phyloP scores from a whole-genome alignment of 2,329 filamentous ascomycete genomes.

The Neophaeococcomyces mojaviensis region DNA sequence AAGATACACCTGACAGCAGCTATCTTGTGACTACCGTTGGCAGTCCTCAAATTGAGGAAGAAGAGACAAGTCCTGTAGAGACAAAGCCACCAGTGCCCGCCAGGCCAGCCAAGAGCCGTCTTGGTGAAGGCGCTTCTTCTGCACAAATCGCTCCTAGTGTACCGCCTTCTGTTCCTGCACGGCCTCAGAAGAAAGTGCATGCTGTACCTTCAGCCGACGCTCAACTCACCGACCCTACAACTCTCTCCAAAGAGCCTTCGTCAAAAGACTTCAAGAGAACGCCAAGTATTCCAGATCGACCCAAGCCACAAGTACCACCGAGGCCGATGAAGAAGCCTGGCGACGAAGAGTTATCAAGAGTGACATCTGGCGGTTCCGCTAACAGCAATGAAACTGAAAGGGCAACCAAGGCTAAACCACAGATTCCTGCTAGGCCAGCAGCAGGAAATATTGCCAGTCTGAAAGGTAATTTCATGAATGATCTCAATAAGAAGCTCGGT shows the following conservation, averaged over 20 bases:
- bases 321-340: constrained; percentile 51
- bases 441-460: constrained; percentile 77
- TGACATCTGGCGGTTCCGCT: constrained; percentile 34
- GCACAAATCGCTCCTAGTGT: constrained; percentile 19
- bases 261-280: constrained; percentile 45
- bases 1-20: constrained; percentile 80
- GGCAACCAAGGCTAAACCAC: constrained; percentile 67
- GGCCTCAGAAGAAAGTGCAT: constrained; percentile 28
- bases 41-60: constrained; percentile 43
- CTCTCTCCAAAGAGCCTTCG: constrained; percentile 29
- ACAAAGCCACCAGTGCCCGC: constrained; percentile 27
- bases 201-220: constrained; percentile 27
- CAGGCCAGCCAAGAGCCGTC: constrained; percentile 24
- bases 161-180: constrained; percentile 22
- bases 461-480: constrained; percentile 85
- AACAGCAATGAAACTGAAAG: constrained; percentile 27
- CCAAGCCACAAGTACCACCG: constrained; percentile 60
- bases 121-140: constrained; percentile 18
- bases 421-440: constrained; percentile 71
- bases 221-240: constrained; percentile 30
- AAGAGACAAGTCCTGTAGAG: constrained; percentile 31
- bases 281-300: constrained; percentile 49
- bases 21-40: constrained; percentile 69
- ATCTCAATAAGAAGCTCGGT: constrained; percentile 82
- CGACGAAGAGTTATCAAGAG: constrained; percentile 30